Evolutionary conservation across 2,329 filamentous ascomycete species (phyloP), one percentile per base, ranked within the genome.

Genomic region (Colletotrichum lini): DNA sequence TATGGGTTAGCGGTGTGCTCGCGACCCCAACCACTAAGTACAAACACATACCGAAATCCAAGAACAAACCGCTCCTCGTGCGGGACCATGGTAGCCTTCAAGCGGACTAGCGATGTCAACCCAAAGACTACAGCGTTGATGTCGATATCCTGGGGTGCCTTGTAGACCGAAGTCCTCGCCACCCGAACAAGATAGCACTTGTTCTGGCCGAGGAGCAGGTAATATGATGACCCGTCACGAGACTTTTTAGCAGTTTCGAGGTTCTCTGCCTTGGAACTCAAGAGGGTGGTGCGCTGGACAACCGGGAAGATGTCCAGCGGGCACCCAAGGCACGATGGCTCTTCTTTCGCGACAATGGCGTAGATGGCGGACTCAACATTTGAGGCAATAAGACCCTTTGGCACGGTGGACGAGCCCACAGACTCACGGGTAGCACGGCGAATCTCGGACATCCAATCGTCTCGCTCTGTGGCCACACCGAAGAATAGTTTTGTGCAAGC

Each of bases 61-160:
- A 90, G 82, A 45, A 85, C 83, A 74, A 90, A 90, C 18, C 88
- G 82, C 77, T 90, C 88, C 74, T 90, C 87, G 69, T 88, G 84
- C 3, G 83, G 81, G 2, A 80, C 79, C 74, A 86, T 85, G 42
- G 87, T 86, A 1, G 87, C 86, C 64, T 82, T 83, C 72, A 90
- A 85, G 18, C 82, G 82, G 67, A 87, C 85, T 65, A 90, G 79
- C 0, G 84, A 87, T 8, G 89, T 84, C 35, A 89, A 79, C 1
- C 88, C 88, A 70, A 86, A 89, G 1, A 82, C 82, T 59, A 83
- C 82, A n/a, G 85, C 82, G 70, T 82, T 86, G 42, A 86, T 80
- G 7, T 84, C 83, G n/a, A 87, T 79, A n/a, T 88, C 84, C 5
- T 83, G 81, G 4, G 83, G 80, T 2, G 80, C 76, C 18, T 81